phyloP scores from a whole-genome alignment of 768 basidiomycete species.

The Mycena rebaudengoi region DNA sequence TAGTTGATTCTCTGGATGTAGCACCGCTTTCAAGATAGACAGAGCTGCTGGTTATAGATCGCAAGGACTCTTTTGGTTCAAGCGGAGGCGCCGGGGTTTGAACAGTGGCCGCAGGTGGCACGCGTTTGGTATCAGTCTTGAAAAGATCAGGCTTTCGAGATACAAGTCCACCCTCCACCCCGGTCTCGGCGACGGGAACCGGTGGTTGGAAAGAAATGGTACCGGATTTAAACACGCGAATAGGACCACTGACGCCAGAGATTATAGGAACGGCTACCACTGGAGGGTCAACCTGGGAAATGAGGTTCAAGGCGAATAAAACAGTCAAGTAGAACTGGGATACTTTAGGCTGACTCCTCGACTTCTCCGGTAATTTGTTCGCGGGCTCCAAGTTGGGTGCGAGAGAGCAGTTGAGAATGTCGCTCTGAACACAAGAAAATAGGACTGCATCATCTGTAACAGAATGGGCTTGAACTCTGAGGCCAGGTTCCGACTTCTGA shows the following conservation, averaged over 20 bases:
- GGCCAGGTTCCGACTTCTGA: constrained; percentile 10
- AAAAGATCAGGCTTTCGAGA: not conserved
- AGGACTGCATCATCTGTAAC: not conserved
- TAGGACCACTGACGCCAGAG: constrained; percentile 8
- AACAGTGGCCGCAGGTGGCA: constrained; percentile 7
- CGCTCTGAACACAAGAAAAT: constrained; percentile 7
- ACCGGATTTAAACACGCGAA: constrained; percentile 23
- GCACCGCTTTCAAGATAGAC: not conserved
- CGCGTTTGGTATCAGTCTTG: not conserved
- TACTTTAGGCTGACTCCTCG: constrained; percentile 9
- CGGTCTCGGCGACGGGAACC: not conserved
- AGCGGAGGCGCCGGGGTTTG: too few relatives aligned
- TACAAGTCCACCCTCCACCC: not conserved
- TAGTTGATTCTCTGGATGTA: too few relatives aligned
- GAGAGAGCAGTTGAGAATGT: constrained; percentile 17
- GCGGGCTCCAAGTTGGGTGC: constrained; percentile 6
- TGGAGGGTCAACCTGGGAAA: constrained; percentile 14
- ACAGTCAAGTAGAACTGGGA: not conserved
- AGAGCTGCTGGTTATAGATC: not conserved
- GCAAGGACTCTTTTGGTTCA: not conserved
- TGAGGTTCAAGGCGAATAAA: not conserved
- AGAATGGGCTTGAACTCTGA: not conserved
- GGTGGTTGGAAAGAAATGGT: constrained; percentile 14
- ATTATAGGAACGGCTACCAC: not conserved
- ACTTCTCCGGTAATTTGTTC: not conserved